phyloP scores from a whole-genome alignment of 768 basidiomycete genomes.

The Chalciporus chontae region DNA sequence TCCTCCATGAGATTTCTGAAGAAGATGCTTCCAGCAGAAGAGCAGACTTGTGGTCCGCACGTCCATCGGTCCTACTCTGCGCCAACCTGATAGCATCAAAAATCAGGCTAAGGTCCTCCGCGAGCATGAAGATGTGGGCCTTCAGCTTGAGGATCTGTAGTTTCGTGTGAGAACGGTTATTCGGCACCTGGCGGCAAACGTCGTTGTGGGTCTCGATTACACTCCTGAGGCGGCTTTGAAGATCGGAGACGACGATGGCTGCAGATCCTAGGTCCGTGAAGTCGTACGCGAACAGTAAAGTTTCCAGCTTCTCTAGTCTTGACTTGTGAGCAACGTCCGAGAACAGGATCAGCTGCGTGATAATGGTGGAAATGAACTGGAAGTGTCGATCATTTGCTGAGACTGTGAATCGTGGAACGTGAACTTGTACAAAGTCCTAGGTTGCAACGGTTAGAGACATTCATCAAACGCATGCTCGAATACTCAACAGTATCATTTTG shows the following conservation, averaged over 20 bases:
- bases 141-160: constrained; percentile 64
- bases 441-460: constrained; percentile 11
- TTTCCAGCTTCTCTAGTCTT: constrained; percentile 74
- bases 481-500: constrained; percentile 59
- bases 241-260: constrained; percentile 63
- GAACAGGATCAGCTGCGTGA: constrained; percentile 86
- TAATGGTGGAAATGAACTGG: constrained; percentile 79
- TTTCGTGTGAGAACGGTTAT: constrained; percentile 37
- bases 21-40: constrained; percentile 78
- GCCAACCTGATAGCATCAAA: constrained; percentile 85
- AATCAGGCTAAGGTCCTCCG: constrained; percentile 77
- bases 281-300: constrained; percentile 83
- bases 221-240: constrained; percentile 71
- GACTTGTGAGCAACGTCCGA: constrained; percentile 82
- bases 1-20: constrained; percentile 86
- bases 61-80: constrained; percentile 69
- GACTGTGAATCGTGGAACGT: constrained; percentile 84
- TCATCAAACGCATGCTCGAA: background rate
- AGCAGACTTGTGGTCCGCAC: constrained; percentile 72
- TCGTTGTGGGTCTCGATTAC: constrained; percentile 51
- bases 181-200: constrained; percentile 33
- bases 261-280: constrained; percentile 73
- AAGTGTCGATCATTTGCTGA: constrained; percentile 82
- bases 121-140: constrained; percentile 66
- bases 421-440: constrained; percentile 78